phyloP scores from a whole-genome alignment of 495 filamentous ascomycete genomes.

The Lentithecium fluviatile region DNA sequence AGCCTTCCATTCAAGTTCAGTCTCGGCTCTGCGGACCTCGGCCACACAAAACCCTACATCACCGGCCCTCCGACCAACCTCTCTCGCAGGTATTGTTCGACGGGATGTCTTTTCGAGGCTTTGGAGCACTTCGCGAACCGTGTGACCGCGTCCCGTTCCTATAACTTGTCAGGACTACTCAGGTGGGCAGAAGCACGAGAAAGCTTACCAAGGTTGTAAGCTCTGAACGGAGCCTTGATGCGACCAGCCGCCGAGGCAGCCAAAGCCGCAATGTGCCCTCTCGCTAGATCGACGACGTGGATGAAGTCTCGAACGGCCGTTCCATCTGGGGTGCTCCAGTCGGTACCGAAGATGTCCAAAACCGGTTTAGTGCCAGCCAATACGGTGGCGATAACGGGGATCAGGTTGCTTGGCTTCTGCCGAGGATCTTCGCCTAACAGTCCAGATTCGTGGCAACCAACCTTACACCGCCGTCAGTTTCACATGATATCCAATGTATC shows the following conservation, averaged over 20 bases:
- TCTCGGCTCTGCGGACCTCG: constrained; percentile 36
- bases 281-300: constrained; percentile 64
- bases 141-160: constrained; percentile 41
- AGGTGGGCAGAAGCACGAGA: not conserved
- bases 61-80: constrained; percentile 37
- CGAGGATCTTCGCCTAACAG: constrained; percentile 65
- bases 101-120: constrained; percentile 36
- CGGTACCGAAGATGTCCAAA: constrained; percentile 60
- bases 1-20: constrained; percentile 40
- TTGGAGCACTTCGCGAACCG: constrained; percentile 41
- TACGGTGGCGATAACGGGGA: constrained; percentile 61
- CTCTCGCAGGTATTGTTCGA: constrained; percentile 32
- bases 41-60: constrained; percentile 44
- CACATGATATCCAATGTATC: not conserved
- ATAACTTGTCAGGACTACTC: constrained; percentile 8
- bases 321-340: constrained; percentile 57
- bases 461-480: constrained; percentile 17
- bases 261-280: constrained; percentile 61
- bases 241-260: constrained; percentile 30
- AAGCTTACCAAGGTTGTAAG: constrained; percentile 42
- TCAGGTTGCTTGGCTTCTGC: constrained; percentile 61
- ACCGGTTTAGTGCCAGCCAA: constrained; percentile 55
- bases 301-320: constrained; percentile 58
- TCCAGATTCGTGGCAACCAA: constrained; percentile 64
- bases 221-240: constrained; percentile 35